phyloP scores from a whole-genome alignment of 768 basidiomycete species.

The Boletus edulis region DNA sequence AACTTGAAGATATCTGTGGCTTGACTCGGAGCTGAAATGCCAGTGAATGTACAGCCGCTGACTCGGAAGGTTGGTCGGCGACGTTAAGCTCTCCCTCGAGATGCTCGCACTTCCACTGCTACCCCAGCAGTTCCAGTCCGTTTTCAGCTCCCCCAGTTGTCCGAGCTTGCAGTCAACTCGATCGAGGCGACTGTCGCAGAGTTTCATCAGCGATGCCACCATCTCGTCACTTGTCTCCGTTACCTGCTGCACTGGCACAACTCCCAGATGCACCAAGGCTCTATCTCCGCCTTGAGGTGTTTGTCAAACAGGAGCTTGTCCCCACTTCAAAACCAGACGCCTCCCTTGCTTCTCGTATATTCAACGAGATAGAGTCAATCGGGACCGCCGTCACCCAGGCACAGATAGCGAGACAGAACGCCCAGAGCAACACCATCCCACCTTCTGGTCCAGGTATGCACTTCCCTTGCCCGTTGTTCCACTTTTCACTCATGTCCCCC shows the following conservation, averaged over 20 bases:
- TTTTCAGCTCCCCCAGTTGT: no score
- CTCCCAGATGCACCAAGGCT: constrained; percentile 44
- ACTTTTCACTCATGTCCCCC: constrained; percentile 2
- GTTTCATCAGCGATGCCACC: constrained; percentile 67
- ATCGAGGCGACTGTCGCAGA: constrained; percentile 68
- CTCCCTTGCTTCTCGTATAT: constrained; percentile 52
- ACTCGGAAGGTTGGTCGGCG: no score
- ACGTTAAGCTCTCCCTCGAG: no score
- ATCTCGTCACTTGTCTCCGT: constrained; percentile 67
- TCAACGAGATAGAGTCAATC: constrained; percentile 62
- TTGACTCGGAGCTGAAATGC: no score
- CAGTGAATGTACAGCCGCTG: no score
- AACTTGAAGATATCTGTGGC: no score
- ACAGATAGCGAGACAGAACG: constrained; percentile 59
- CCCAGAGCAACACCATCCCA: constrained; percentile 52
- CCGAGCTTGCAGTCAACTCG: constrained; percentile 38
- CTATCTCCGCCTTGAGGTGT: constrained; percentile 51
- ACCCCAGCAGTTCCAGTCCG: no score
- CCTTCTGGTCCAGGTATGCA: constrained; percentile 53
- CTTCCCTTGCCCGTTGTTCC: not conserved
- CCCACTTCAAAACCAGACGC: constrained; percentile 37
- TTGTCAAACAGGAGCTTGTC: constrained; percentile 55
- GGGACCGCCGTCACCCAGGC: constrained; percentile 52
- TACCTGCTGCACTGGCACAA: constrained; percentile 51
- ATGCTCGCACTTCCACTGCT: no score